These are phyloP conservation scores for Colletotrichum camelliae DNA, from an alignment of 2,329 filamentous ascomycete species.

Conservation along the genomic window DNA sequence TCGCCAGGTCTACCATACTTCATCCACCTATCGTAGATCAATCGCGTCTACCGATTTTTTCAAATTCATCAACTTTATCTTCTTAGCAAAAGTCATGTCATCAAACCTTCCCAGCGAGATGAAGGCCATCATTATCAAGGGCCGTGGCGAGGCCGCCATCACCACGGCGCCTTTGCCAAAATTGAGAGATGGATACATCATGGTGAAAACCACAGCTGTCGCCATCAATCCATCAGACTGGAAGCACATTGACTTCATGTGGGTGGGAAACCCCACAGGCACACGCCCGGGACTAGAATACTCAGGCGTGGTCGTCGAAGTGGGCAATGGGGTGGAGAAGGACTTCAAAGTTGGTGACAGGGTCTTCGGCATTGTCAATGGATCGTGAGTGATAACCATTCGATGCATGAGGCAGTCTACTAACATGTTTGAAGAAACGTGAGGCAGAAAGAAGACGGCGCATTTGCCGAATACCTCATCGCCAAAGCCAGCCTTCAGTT, in stretches of 20 bases:
- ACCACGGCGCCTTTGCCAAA: not conserved
- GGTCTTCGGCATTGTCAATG: slow-evolving; percentile 45
- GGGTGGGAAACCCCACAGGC: slow-evolving; percentile 19
- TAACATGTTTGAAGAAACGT: slow-evolving; percentile 29
- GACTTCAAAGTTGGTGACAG: slow-evolving; percentile 52
- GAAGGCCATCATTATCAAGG: not conserved
- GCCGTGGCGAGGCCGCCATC: slow-evolving; percentile 1
- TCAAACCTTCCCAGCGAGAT: not conserved
- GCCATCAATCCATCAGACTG: slow-evolving; percentile 41
- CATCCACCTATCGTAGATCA: not conserved
- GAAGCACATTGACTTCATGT: slow-evolving; percentile 32
- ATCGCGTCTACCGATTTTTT: not conserved
- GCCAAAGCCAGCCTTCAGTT: slow-evolving; percentile 46
- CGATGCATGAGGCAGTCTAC: not conserved
- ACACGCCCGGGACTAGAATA: slow-evolving; percentile 48
- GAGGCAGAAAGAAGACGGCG: slow-evolving; percentile 43
- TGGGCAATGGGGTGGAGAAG: slow-evolving; percentile 48
- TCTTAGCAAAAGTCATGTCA: not conserved
- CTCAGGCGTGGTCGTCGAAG: slow-evolving; percentile 49
- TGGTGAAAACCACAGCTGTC: slow-evolving; percentile 38
- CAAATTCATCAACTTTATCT: not conserved
- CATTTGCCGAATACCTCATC: slow-evolving; percentile 44
- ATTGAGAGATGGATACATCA: slow-evolving; percentile 30
- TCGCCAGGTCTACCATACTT: not conserved
- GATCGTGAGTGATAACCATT: slow-evolving; percentile 22